Conservation (phyloP, 1,139 yeast species). For the Hansenula anomala region DNA sequence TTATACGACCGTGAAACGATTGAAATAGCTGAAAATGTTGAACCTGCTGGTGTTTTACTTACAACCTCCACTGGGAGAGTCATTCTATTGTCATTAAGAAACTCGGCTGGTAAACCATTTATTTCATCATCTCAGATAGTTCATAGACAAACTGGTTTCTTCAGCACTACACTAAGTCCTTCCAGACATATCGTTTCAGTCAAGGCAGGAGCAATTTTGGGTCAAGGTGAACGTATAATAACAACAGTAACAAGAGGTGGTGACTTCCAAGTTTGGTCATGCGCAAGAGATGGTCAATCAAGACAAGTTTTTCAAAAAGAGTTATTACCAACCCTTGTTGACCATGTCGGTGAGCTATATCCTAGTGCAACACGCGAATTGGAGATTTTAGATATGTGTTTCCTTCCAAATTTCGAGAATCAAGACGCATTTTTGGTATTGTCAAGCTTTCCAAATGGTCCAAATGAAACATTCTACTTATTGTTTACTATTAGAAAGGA, state of each 20-base stretch:
- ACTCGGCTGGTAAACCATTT: conserved; percentile 60
- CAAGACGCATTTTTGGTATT: conserved; percentile 47
- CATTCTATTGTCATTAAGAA: conserved; percentile 58
- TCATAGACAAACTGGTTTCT: conserved; percentile 27
- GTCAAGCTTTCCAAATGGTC: conserved; percentile 32
- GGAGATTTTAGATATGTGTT: conserved; percentile 48
- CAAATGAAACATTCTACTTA: conserved; percentile 35
- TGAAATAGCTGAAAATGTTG: conserved; percentile 54
- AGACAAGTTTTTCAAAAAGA: conserved; percentile 31
- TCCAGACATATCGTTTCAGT: conserved; percentile 54
- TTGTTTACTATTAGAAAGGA: conserved; percentile 53
- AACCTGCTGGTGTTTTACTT: conserved; percentile 70
- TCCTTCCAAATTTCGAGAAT: conserved; percentile 25
- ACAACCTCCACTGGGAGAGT: conserved; percentile 72
- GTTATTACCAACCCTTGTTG: conserved; percentile 30
- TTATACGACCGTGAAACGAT: conserved; percentile 50
- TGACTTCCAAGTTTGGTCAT: conserved; percentile 40
- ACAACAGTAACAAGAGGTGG: conserved; percentile 38
- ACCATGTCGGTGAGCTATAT: conserved; percentile 36
- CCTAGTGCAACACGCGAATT: conserved; percentile 36
- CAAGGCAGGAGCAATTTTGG: conserved; percentile 48
- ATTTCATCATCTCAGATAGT: conserved; percentile 20
- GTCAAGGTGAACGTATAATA: conserved; percentile 46
- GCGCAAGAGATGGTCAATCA: conserved; percentile 40
- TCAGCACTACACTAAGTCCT: conserved; percentile 21